phyloP scores from a whole-genome alignment of 768 basidiomycete genomes.

The Kwoniella europaea region DNA sequence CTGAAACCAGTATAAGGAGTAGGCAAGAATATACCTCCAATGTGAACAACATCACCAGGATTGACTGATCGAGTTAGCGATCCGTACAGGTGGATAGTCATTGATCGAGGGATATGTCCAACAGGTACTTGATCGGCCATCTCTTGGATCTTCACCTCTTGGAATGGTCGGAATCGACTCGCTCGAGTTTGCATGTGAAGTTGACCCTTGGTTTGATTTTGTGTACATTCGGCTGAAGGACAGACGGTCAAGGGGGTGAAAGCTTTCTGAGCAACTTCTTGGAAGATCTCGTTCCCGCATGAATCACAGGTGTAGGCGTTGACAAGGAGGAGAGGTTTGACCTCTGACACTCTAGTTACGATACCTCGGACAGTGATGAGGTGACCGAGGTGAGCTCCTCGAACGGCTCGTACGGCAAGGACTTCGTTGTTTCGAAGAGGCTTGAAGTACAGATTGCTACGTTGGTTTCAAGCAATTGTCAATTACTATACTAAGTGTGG shows the following conservation, averaged over 20 bases:
- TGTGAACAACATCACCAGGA: constrained; percentile 92
- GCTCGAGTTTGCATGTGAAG: constrained; percentile 98
- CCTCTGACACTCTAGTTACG: constrained; percentile 97
- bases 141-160: constrained; percentile 98
- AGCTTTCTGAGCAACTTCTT: constrained; percentile 89
- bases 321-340: constrained; percentile 94
- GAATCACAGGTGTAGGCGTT: constrained; percentile 98
- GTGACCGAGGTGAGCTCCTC: constrained; percentile 81
- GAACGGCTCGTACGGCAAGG: constrained; percentile 90
- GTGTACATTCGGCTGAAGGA: constrained; percentile 80
- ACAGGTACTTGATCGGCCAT: constrained; percentile 99
- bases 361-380: constrained; percentile 97
- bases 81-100: constrained; percentile 95
- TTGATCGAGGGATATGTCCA: constrained; percentile 96
- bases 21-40: constrained; percentile 96
- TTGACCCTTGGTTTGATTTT: constrained; percentile 83
- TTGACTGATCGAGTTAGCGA: constrained; percentile 86
- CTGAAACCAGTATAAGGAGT: constrained; percentile 97
- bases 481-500: background rate
- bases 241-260: constrained; percentile 90
- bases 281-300: constrained; percentile 97
- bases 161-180: constrained; percentile 95
- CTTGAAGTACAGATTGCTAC: constrained; percentile 90
- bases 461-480: background rate
- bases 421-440: constrained; percentile 64